Conservation (phyloP, 108 stramenopile genomes). For the Cyclostephanos tholiformis region DNA sequence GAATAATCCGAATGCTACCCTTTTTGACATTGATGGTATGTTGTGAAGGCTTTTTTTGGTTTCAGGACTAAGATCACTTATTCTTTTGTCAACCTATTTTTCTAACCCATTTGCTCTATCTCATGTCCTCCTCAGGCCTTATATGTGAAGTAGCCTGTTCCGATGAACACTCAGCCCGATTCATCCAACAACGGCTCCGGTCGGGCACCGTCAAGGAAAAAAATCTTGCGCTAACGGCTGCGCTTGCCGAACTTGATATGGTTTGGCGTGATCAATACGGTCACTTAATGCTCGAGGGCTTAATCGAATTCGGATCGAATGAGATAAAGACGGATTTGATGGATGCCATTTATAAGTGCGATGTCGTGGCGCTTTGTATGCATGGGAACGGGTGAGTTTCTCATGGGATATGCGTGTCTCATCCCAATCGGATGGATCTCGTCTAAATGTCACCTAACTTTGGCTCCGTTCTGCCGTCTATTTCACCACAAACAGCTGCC, state of each 20-base stretch:
- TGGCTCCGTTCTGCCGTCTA: neutral
- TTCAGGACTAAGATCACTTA: neutral
- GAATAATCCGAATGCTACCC: constrained; percentile 26
- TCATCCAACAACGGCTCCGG: constrained; percentile 92
- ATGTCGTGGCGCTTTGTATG: constrained; percentile 71
- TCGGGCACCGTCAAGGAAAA: constrained; percentile 72
- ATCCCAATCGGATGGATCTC: neutral
- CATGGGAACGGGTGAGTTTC: constrained; percentile 83
- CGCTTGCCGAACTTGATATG: constrained; percentile 58
- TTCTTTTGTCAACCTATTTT: neutral
- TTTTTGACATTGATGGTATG: constrained; percentile 35
- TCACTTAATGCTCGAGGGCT: constrained; percentile 93
- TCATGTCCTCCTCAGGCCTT: constrained; percentile 12
- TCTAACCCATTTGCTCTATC: neutral
- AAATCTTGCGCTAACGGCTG: constrained; percentile 73
- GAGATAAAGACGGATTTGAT: constrained; percentile 69
- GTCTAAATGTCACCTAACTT: neutral
- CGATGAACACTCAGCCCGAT: constrained; percentile 68
- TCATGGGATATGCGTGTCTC: neutral
- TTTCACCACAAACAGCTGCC: constrained; percentile 61
- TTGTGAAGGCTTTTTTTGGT: neutral
- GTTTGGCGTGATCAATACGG: constrained; percentile 87
- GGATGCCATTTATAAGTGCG: constrained; percentile 55
- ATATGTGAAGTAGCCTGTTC: constrained; percentile 26
- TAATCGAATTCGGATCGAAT: constrained; percentile 82